Conservation (phyloP, 225 moss, liverwort and hornwort genomes). For the Physcomitrellopsis africana region DNA sequence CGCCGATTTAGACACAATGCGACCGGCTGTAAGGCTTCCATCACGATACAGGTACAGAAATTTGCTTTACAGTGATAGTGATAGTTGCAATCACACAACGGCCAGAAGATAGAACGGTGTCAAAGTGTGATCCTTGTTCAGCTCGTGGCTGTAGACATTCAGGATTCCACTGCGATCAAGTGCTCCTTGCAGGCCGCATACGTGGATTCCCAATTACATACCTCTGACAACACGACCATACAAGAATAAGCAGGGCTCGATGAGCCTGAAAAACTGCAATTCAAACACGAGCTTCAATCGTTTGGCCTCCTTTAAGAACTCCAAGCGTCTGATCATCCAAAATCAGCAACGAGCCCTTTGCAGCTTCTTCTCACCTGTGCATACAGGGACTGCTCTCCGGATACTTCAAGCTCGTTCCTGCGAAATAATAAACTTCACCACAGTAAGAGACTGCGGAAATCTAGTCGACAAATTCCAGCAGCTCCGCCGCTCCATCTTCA, state of each 20-base stretch:
- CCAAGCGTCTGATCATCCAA: not conserved
- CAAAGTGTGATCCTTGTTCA: slow-evolving; percentile 19
- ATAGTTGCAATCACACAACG: slow-evolving; percentile 16
- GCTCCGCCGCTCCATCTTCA: not conserved
- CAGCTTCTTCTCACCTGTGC: slow-evolving; percentile 15
- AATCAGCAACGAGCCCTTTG: not conserved
- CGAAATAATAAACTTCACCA: not conserved
- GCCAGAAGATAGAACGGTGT: slow-evolving; percentile 15
- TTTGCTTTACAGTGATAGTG: slow-evolving; percentile 14
- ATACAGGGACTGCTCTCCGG: not conserved
- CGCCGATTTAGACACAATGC: slow-evolving; percentile 22
- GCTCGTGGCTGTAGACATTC: slow-evolving; percentile 14
- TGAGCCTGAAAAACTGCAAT: not conserved
- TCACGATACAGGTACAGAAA: slow-evolving; percentile 15
- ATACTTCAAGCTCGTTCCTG: not conserved
- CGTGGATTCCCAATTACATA: not conserved
- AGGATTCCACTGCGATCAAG: slow-evolving; percentile 20
- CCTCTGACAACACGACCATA: not conserved
- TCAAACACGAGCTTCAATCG: slow-evolving; percentile 6
- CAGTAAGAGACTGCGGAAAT: not conserved
- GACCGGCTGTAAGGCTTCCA: slow-evolving; percentile 38
- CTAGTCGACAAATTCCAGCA: slow-evolving; percentile 26
- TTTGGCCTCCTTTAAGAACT: not conserved
- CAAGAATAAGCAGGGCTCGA: not conserved
- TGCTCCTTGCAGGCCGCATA: not conserved